These are phyloP conservation scores for Rubroboletus pulcherrimus DNA, from an alignment of 768 basidiomycete genomes.

Conservation along the genomic window DNA sequence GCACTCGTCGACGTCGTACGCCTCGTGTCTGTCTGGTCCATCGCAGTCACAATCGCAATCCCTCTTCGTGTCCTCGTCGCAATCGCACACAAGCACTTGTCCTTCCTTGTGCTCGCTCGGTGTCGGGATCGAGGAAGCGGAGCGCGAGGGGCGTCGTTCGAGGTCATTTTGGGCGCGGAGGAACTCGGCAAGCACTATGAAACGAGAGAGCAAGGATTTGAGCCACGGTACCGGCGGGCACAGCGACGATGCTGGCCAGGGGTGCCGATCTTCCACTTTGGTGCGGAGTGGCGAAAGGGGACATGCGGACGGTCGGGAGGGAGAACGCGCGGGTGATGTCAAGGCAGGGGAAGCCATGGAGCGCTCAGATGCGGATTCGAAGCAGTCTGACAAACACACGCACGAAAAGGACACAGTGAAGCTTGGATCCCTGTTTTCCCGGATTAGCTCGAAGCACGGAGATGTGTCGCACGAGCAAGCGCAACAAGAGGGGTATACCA, in stretches of 20 bases:
- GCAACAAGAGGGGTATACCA: constrained; percentile 22
- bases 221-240: background rate
- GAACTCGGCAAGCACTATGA: constrained; percentile 9
- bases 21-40: constrained; percentile 22
- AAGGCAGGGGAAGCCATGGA: background rate
- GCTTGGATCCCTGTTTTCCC: constrained; percentile 23
- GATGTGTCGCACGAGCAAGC: background rate
- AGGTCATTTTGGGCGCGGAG: constrained; percentile 19
- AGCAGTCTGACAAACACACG: background rate
- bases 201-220: constrained; percentile 6
- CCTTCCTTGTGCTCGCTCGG: constrained; percentile 21
- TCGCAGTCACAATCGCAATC: constrained; percentile 19
- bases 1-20: constrained; percentile 15
- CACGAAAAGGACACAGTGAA: constrained; percentile 28
- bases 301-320: background rate
- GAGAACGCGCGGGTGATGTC: background rate
- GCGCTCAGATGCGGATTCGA: background rate
- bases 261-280: background rate
- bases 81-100: constrained; percentile 13
- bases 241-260: background rate
- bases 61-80: constrained; percentile 12
- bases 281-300: background rate
- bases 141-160: constrained; percentile 20
- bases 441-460: constrained; percentile 22
- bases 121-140: constrained; percentile 22